Conservation (phyloP, 163 green algal species). For the Scenedesmus sp. region DNA sequence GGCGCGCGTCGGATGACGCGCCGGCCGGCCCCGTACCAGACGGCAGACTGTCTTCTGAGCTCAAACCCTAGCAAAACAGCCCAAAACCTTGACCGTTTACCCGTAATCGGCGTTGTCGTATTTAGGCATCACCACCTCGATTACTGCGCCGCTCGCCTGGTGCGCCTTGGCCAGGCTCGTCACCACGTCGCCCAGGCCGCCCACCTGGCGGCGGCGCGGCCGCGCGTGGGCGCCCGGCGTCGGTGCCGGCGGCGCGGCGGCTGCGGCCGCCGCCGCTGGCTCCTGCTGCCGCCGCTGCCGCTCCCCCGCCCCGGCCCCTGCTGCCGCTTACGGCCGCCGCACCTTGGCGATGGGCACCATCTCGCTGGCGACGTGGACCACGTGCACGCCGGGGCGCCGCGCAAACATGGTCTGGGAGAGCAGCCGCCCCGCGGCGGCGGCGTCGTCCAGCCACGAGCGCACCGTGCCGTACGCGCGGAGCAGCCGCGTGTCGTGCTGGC, state of each 20-base stretch:
- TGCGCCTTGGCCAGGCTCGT: constrained; percentile 90
- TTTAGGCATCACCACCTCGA: constrained; percentile 88
- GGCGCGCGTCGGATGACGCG: too few species aligned
- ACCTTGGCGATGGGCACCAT: constrained; percentile 98
- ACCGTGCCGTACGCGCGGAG: constrained; percentile 38
- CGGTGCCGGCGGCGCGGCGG: too few species aligned
- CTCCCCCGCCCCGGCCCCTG: too few species aligned
- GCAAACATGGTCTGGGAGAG: constrained; percentile 41
- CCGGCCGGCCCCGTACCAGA: background rate
- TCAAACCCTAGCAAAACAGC: constrained; percentile 11
- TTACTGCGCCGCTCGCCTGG: constrained; percentile 76
- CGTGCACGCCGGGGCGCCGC: constrained; percentile 70
- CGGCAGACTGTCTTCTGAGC: background rate
- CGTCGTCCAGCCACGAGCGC: constrained; percentile 42
- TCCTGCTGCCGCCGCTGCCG: too few species aligned
- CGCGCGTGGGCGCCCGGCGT: too few species aligned
- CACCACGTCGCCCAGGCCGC: constrained; percentile 96
- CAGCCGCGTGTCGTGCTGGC: constrained; percentile 50
- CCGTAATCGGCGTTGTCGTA: constrained; percentile 85
- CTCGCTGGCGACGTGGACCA: constrained; percentile 94
- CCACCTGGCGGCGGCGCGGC: constrained; percentile 85
- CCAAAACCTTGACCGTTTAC: too few species aligned
- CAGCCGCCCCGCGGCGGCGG: constrained; percentile 42
- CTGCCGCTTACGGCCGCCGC: constrained; percentile 50
- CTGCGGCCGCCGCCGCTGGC: too few species aligned